Evolutionary conservation across 495 filamentous ascomycete species (phyloP).

Genomic region (Aspergillus ostianus): DNA sequence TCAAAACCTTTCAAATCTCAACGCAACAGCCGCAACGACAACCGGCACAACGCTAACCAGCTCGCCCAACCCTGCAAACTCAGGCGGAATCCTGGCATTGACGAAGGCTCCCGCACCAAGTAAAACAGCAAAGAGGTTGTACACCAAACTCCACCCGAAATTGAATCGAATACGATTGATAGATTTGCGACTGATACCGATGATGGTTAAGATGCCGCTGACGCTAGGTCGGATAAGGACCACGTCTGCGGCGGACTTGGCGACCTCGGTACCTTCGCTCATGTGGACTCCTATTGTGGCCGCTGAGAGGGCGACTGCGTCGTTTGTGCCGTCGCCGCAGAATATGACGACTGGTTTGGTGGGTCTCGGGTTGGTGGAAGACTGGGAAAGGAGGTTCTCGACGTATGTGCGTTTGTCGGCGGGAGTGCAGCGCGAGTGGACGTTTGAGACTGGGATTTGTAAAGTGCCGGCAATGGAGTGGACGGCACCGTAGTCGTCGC

Average conservation of each 20-base stretch:
- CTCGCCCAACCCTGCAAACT: constrained; percentile 76
- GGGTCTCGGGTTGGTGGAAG: constrained; percentile 11
- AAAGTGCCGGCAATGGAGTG: constrained; percentile 51
- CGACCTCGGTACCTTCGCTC: constrained; percentile 60
- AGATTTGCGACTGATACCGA: constrained; percentile 57
- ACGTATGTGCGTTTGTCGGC: constrained; percentile 64
- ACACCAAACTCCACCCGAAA: constrained; percentile 71
- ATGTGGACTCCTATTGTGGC: constrained; percentile 75
- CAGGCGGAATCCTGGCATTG: constrained; percentile 61
- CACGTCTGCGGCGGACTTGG: constrained; percentile 66
- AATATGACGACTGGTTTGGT: constrained; percentile 55
- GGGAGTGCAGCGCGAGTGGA: constrained; percentile 54
- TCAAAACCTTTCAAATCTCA: constrained; percentile 38
- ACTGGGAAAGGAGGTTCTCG: constrained; percentile 31
- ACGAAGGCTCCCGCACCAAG: constrained; percentile 70
- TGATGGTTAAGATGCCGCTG: constrained; percentile 53
- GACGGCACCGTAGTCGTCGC: constrained; percentile 65
- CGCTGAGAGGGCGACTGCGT: constrained; percentile 68
- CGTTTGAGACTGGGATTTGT: constrained; percentile 46
- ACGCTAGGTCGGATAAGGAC: constrained; percentile 63
- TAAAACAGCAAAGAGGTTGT: constrained; percentile 71
- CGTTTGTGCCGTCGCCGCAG: constrained; percentile 79
- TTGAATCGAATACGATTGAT: constrained; percentile 62
- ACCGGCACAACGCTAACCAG: constrained; percentile 76
- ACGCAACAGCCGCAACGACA: constrained; percentile 53